Base-by-base conservation (phyloP, 805 yeast genomes). In the Tetrapisispora fleetii region DNA sequence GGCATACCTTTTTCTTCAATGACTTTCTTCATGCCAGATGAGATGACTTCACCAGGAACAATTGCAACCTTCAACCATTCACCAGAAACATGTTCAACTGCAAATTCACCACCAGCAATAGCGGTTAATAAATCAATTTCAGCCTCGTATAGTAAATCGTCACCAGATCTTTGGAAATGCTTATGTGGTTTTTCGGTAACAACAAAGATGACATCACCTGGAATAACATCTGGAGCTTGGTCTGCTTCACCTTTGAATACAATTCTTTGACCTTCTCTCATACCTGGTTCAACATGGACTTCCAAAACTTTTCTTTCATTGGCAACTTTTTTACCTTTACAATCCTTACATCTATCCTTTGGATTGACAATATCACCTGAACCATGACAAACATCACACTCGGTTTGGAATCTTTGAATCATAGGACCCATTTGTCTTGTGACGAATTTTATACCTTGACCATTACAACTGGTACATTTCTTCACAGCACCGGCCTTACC, bases 381-480 rank as follows among this genome's bases (percentile, higher is more conserved):
- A 65, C 98, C 99, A 56, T 80, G 72, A 81, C 99, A 93, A 51
- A 71, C 82, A 58, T 85, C 91, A 84, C 99, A 93, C 48, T 80
- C 81, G 42, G 95, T 81, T 74, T 93, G 98, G 80, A 86, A 86
- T 77, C 96, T 85, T 75, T 93, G 99, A 63, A 93, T 85, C 90
- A 93, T 88, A 57, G 96, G 96, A 59, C 99, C 99, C 96, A 93
- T 90, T 72, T 93, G 98, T 75, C 95, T 85, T 47, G 96, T 87
- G 57, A 89, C 84, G 56, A 91, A 83, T 70, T 80, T 86, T 68
- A 83, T 71, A 78, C 99, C 99, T 60, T 78, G 77, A 70, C 99
- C 99, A 64, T 79, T 78, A 81, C 99, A 93, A 37, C 80, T 67
- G 46, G 80, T 56, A 81, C 99, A 93, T 60, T 80, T 80, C 74